These are phyloP conservation scores for Hypoxylon trugodes DNA, from an alignment of 495 filamentous ascomycete genomes.

Conservation along the genomic window DNA sequence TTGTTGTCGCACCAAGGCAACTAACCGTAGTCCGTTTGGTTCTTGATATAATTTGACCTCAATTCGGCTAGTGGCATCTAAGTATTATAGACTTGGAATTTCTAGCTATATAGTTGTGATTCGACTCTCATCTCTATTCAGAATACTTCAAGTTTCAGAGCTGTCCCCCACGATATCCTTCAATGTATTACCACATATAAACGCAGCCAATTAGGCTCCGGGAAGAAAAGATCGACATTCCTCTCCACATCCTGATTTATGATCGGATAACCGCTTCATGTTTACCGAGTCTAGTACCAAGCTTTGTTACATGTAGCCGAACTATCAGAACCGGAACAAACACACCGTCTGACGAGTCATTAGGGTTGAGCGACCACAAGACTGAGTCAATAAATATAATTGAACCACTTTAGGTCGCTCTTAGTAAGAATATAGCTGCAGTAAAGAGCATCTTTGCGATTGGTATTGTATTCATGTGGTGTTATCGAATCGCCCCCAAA, in stretches of 20 bases:
- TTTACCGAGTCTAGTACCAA: conserved; percentile 12
- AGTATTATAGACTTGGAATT: too few species aligned
- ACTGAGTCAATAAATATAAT: conserved; percentile 8
- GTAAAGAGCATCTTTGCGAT: too few species aligned
- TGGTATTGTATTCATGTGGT: background rate
- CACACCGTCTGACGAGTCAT: conserved; percentile 24
- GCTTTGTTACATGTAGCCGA: conserved; percentile 9
- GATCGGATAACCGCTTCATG: conserved; percentile 7
- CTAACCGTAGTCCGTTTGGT: background rate
- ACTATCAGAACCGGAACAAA: conserved; percentile 1
- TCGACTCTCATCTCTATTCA: too few species aligned
- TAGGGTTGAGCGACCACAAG: background rate
- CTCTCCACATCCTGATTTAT: conserved; percentile 19
- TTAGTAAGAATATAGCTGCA: background rate
- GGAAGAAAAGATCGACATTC: conserved; percentile 8
- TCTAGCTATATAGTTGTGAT: too few species aligned
- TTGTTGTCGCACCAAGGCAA: background rate
- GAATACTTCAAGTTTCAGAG: too few species aligned
- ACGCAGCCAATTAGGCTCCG: background rate
- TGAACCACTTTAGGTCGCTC: conserved; percentile 4
- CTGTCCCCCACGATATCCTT: too few species aligned
- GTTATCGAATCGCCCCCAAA: background rate
- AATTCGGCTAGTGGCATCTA: too few species aligned
- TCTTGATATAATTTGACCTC: background rate
- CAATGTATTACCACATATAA: too few species aligned